Evolutionary conservation across 768 basidiomycete genomes (phyloP), one percentile per base, ranked within the genome.

Genomic region (Rhodotorula taiwanensis): DNA sequence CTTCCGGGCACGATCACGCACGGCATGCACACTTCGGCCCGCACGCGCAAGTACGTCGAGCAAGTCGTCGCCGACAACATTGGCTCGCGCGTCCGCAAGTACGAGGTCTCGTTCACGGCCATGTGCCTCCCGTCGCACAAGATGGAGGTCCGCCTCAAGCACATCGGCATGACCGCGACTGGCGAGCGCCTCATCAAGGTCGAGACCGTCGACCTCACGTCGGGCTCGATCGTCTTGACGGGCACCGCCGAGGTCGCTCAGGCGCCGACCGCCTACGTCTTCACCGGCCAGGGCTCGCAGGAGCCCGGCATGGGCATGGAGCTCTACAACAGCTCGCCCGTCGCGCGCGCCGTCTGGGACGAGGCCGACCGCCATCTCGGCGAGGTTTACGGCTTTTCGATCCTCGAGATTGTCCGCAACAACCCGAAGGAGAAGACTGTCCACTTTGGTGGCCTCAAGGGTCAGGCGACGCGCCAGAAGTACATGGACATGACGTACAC

Each of bases 401-500:
- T 99, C 75, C 80, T 97, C 72, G 93, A 99, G 75, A 95, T 99
- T 71, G 94, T 99, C 77, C 59, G 70, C n/a, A 67, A 58, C 43
- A 97, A 98, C 76, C 93, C 94, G 25, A 95, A 92, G 81, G 85
- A 88, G 77, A 91, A 97, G 80, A 99, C 92, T 0, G 86, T 99
- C 71, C 94, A 99, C 77, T 99, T 99, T 70, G 95, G 95, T 80
- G 95, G 95, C 75, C 89, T 98, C 77, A 97, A 97, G 79, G 95
- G 95, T 44, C 94, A 98, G 75, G 93, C 86, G 5, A 98, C 98
- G 68, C 88, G 95, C 33, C 88, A 93, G 72, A 85, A 95, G n/a
- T 99, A 99, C 79, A 98, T 98, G 90, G 92, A 93, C 71, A 95
- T 99, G 88, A 87, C 88, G 8, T 98, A 97, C 79, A 93, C 97